Conservation (phyloP, 345 rosid genomes). For the Gossypium herbaceum region DNA sequence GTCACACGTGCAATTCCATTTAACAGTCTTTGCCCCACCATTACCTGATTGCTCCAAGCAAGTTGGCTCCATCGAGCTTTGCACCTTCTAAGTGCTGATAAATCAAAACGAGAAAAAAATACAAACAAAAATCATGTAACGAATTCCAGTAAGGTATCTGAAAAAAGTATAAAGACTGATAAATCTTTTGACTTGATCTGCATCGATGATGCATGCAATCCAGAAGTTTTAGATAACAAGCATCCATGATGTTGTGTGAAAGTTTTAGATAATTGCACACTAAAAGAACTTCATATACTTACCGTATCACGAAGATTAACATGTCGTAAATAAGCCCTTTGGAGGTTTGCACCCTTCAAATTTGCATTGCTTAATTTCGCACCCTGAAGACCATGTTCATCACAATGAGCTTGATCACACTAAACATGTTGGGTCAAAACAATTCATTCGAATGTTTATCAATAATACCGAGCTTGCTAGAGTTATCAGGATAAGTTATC, state of each 20-base stretch:
- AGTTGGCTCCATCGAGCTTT: slow-evolving; percentile 80
- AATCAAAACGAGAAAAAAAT: neutral
- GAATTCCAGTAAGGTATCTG: neutral
- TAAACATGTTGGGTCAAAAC: neutral
- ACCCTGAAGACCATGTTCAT: slow-evolving; percentile 45
- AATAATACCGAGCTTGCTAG: neutral
- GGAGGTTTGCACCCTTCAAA: slow-evolving; percentile 86
- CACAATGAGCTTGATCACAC: neutral
- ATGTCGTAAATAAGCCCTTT: slow-evolving; percentile 78
- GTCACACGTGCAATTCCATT: neutral
- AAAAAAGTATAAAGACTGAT: neutral
- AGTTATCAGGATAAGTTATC: neutral
- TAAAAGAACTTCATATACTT: slow-evolving; percentile 24
- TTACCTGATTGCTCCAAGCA: slow-evolving; percentile 72
- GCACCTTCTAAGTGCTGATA: slow-evolving; percentile 78
- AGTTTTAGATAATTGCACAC: neutral
- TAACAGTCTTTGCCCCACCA: neutral
- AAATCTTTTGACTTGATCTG: neutral
- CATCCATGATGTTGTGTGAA: too few relatives aligned
- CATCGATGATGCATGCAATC: too few relatives aligned
- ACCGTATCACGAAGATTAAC: slow-evolving; percentile 86
- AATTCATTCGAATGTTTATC: neutral
- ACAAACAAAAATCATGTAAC: neutral
- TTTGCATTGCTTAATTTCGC: slow-evolving; percentile 84
- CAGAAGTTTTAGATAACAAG: too few relatives aligned